These are phyloP conservation scores for Coniferiporia weirii DNA, from an alignment of 1,284 basidiomycete genomes.

Conservation along the genomic window DNA sequence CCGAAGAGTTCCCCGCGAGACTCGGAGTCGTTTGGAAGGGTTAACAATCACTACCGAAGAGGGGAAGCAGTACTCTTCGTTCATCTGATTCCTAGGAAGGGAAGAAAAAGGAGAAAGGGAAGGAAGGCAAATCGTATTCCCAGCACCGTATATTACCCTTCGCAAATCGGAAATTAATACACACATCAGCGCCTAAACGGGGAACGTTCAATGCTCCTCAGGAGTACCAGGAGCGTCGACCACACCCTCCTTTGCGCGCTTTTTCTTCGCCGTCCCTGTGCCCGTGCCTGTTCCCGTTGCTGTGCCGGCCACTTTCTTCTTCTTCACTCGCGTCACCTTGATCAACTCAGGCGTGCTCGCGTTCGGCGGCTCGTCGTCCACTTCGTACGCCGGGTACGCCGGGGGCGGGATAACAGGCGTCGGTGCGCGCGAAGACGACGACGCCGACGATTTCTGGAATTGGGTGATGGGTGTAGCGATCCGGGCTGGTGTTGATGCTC, in stretches of 20 bases:
- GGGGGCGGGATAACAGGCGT: constrained; percentile 28
- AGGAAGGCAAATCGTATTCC: too few species aligned
- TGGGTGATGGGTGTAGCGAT: constrained; percentile 18
- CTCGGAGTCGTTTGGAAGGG: too few species aligned
- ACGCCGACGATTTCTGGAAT: constrained; percentile 41
- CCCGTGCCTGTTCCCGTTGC: too few species aligned
- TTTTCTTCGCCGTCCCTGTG: constrained; percentile 53
- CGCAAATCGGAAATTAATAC: too few species aligned
- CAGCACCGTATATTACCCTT: too few species aligned
- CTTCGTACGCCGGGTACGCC: constrained; percentile 59
- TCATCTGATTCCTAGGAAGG: too few species aligned
- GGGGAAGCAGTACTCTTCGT: too few species aligned
- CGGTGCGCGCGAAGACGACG: too few species aligned
- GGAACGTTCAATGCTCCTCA: background rate
- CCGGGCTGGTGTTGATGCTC: constrained; percentile 12
- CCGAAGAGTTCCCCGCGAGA: too few species aligned
- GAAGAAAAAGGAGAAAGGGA: too few species aligned
- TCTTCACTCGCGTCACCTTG: constrained; percentile 66
- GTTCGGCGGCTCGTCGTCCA: constrained; percentile 39
- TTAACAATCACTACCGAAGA: too few species aligned
- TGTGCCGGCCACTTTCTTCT: constrained; percentile 65
- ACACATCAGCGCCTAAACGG: too few species aligned
- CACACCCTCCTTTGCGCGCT: constrained; percentile 36
- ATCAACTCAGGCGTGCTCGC: constrained; percentile 63
- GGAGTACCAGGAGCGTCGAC: background rate